These are phyloP conservation scores for Phytomonas sp. DNA, from an alignment of 208 protist species.

Conservation along the genomic window DNA sequence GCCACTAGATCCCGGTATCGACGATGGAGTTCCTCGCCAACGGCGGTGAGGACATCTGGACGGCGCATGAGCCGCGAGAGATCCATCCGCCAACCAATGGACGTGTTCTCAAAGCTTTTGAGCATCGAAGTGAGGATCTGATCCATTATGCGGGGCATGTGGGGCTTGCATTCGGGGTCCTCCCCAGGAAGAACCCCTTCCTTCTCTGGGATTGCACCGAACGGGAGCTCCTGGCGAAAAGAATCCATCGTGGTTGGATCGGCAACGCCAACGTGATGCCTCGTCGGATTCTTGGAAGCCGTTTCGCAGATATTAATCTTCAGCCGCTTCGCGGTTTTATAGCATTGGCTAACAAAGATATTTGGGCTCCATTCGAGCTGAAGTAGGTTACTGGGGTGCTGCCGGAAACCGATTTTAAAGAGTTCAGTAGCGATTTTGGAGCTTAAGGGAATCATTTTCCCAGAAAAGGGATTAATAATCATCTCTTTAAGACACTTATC, in stretches of 20 bases:
- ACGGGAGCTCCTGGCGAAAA: not conserved
- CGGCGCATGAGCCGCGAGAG: conserved; percentile 38
- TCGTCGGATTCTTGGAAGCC: not conserved
- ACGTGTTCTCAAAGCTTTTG: not conserved
- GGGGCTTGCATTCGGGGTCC: not conserved
- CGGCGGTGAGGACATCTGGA: conserved; percentile 34
- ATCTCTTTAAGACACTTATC: conserved; percentile 3
- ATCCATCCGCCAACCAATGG: conserved; percentile 27
- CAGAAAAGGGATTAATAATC: conserved; percentile 76
- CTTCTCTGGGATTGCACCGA: not conserved
- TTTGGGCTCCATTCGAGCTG: conserved; percentile 47
- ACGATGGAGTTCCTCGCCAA: conserved; percentile 35
- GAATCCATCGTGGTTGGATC: not conserved
- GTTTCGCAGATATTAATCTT: not conserved
- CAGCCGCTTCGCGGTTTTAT: not conserved
- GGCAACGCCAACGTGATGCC: not conserved
- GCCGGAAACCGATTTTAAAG: conserved; percentile 44
- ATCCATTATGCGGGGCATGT: not conserved
- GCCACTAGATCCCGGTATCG: conserved; percentile 39
- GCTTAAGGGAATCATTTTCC: conserved; percentile 23
- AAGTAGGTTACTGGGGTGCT: conserved; percentile 39
- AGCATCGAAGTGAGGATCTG: not conserved
- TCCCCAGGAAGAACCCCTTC: not conserved
- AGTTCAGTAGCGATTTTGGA: conserved; percentile 24
- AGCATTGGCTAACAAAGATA: conserved; percentile 15